Base-by-base conservation (phyloP, 164 flowering plant species). In the Berberis thunbergii region DNA sequence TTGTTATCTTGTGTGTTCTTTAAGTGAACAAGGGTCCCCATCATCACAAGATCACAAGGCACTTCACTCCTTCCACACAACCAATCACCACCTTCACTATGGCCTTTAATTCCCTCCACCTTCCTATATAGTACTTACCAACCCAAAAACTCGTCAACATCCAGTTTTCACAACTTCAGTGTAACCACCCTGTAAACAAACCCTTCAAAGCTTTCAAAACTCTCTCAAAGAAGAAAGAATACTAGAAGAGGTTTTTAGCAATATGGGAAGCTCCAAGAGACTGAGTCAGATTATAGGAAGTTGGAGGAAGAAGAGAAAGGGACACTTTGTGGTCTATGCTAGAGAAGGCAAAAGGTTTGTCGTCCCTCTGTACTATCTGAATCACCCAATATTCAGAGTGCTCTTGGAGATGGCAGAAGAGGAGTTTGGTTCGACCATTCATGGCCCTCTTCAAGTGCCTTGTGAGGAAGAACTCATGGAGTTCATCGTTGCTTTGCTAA, bases 381-480 rank as follows among this genome's bases (percentile, higher is more conserved):
- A 79, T 8, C 79, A 73, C 53, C 80, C 83, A 38, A 77, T 79
- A 41, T 77, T 77, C 64, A 73, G 59, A 67, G 79, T 77, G 62
- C 72, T 79, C 11, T 57, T 79, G 59, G 78, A 74, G 63, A 79
- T 77, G 83, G 83, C 79, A 2, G 83, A 79, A 61, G 83, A 79
- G 65, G 83, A 79, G 77, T 79, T 73, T 46, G 80, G 80, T 2
- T 54, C 69, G 13, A 65, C 69, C 9, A 70, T 65, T 64, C 65
- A 69, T 43, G 80, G 80, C 1, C 83, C 80, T n/a, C 65, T 79
- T 2, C 64, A 64, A 59, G 75, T 79, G n/a, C 80, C 83, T 46
- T 77, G 78, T 71, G 83, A 79, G 59, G 73, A 77, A 62, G 78
- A 76, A 67, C 50, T 79, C 50, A 73, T 76, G 77, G 77, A 71